These are phyloP conservation scores for Aspergillus sclerotiicarbonarius DNA, from an alignment of 495 filamentous ascomycete species.

Conservation along the genomic window DNA sequence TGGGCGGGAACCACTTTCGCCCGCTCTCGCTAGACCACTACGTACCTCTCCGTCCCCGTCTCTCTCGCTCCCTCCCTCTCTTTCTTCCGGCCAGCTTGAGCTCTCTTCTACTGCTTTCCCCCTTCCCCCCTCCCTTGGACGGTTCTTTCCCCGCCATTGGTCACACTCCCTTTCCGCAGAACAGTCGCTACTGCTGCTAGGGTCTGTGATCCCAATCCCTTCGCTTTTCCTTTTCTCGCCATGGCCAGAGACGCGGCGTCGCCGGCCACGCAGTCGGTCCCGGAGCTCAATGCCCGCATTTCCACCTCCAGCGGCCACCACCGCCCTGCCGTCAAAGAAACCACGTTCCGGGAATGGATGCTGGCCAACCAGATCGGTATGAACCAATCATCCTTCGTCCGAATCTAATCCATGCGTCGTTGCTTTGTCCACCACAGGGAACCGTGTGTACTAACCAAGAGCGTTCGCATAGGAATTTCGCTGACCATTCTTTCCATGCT, in stretches of 20 bases:
- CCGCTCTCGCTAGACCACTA: constrained; percentile 6
- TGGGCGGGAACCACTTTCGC: constrained; percentile 20
- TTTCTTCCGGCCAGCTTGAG: not conserved
- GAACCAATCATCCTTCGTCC: constrained; percentile 12
- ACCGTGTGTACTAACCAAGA: constrained; percentile 20
- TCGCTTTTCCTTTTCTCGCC: constrained; percentile 27
- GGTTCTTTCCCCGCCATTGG: constrained; percentile 7
- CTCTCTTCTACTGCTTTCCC: not conserved
- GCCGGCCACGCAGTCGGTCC: constrained; percentile 25
- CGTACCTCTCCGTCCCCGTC: not conserved
- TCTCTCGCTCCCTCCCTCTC: constrained; percentile 8
- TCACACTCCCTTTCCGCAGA: constrained; percentile 20
- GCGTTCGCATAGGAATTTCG: constrained; percentile 59
- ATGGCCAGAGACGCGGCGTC: constrained; percentile 37
- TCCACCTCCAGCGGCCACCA: constrained; percentile 33
- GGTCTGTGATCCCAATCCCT: constrained; percentile 14
- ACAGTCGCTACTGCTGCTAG: constrained; percentile 20
- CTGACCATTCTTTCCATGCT: constrained; percentile 76
- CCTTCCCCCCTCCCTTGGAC: not conserved
- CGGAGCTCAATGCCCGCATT: constrained; percentile 46
- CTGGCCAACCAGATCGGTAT: constrained; percentile 55
- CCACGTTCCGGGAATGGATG: constrained; percentile 52
- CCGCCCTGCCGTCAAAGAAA: constrained; percentile 35
- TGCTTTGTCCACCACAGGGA: not conserved
- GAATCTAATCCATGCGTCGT: not conserved